These are phyloP conservation scores for Cladophialophora yegresii DNA, from an alignment of 2,329 filamentous ascomycete genomes.

Conservation along the genomic window DNA sequence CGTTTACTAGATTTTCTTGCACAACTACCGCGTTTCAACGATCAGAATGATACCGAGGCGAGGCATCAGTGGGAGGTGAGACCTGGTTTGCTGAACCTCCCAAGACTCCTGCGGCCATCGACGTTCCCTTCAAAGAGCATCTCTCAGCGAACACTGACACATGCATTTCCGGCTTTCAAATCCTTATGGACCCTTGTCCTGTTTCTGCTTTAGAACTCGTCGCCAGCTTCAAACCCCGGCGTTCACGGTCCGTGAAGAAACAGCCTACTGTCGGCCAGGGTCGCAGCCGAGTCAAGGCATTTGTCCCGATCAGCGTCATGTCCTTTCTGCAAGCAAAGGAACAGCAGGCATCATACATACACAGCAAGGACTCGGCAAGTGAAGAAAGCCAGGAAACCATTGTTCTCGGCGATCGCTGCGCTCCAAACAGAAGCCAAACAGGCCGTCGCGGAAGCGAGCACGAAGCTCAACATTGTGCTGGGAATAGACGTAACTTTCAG, in stretches of 20 bases:
- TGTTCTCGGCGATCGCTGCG: background rate
- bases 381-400: background rate
- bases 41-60: too few relatives aligned
- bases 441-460: background rate
- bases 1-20: too few relatives aligned
- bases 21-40: too few relatives aligned
- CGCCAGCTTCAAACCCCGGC: background rate
- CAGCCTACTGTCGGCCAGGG: background rate
- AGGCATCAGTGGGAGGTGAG: background rate
- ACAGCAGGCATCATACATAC: background rate
- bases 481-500: slow-evolving; percentile 1
- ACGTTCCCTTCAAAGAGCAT: too few relatives aligned
- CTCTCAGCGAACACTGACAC: too few relatives aligned
- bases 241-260: slow-evolving; percentile 6
- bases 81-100: background rate
- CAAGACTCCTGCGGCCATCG: too few relatives aligned
- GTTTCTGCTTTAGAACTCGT: background rate
- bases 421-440: slow-evolving; percentile 2
- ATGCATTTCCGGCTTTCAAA: background rate
- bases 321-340: background rate
- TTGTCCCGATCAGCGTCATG: background rate
- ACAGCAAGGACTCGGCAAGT: background rate
- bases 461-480: background rate
- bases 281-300: background rate
- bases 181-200: background rate